A percentile compares a stretch with the other conserved stretches of the same genome.
Evolutionary conservation across 805 yeast genomes (phyloP).

Genomic region (Nakazawaea ishiwadae): DNA sequence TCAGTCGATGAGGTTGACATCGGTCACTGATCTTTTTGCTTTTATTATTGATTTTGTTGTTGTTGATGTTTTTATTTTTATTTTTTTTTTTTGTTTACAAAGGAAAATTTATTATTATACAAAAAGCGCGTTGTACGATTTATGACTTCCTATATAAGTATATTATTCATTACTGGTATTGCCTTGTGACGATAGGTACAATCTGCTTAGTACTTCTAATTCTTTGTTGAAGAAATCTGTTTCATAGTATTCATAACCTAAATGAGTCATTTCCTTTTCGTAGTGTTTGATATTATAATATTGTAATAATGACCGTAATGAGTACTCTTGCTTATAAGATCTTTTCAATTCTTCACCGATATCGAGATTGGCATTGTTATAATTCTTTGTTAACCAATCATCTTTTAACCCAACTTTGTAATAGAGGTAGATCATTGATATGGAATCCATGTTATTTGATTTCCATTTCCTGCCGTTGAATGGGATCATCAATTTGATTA

Average conservation of each 20-base stretch:
- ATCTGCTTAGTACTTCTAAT: constrained; percentile 23
- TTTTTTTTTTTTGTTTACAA: background rate
- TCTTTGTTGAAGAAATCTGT: constrained; percentile 39
- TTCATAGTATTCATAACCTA: constrained; percentile 48
- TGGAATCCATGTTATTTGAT: constrained; percentile 86
- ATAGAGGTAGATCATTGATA: constrained; percentile 79
- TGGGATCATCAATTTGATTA: constrained; percentile 77
- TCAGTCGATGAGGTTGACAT: constrained; percentile 13
- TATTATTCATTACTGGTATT: background rate
- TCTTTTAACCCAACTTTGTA: constrained; percentile 70
- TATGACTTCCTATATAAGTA: background rate
- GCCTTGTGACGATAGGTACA: background rate
- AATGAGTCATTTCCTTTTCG: constrained; percentile 41
- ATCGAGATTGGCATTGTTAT: constrained; percentile 69
- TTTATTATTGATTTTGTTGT: too few species aligned
- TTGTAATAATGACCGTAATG: constrained; percentile 72
- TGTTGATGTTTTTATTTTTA: background rate
- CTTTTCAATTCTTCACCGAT: constrained; percentile 68
- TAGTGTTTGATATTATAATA: constrained; percentile 67
- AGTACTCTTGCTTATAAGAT: constrained; percentile 81
- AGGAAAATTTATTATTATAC: background rate
- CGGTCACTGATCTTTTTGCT: too few species aligned
- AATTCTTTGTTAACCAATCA: constrained; percentile 87
- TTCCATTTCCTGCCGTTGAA: constrained; percentile 95
- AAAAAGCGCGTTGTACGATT: background rate